Percentiles rank a stretch among this genome's conserved stretches.
Conservation (phyloP, 768 basidiomycete species). For the Leccinum rimulosum region DNA sequence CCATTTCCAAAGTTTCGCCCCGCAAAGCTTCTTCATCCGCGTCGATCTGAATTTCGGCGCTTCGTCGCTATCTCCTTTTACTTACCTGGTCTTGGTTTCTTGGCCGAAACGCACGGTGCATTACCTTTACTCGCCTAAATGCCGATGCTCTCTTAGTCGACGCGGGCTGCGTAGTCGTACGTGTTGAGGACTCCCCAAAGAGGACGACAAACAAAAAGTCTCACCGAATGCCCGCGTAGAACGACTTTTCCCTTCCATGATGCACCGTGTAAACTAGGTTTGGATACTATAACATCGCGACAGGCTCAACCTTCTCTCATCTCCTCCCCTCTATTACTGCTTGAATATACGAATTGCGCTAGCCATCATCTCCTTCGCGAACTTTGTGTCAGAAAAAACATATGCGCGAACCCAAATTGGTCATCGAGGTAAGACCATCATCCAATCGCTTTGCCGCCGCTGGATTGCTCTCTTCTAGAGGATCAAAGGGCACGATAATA, state of each 20-base stretch:
- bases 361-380: conserved; percentile 2
- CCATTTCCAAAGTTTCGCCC: background rate
- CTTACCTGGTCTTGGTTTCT: conserved; percentile 2
- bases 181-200: conserved; percentile 3
- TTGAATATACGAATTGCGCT: conserved; percentile 7
- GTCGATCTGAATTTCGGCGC: background rate
- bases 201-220: background rate
- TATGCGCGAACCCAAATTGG: conserved; percentile 11
- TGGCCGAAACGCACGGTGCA: background rate
- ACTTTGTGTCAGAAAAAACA: background rate
- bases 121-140: background rate
- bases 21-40: background rate
- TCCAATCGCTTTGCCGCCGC: conserved; percentile 8
- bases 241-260: conserved; percentile 5
- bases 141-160: conserved; percentile 3
- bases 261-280: background rate
- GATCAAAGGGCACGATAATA: conserved; percentile 4
- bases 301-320: conserved; percentile 6
- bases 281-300: conserved; percentile 4
- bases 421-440: conserved; percentile 9
- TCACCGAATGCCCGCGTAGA: conserved; percentile 3
- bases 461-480: conserved; percentile 7
- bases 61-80: conserved; percentile 7
- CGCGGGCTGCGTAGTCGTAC: conserved; percentile 3
- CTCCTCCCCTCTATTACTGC: background rate